A percentile compares a stretch with the other conserved stretches of the same genome.
Evolutionary conservation across 2,329 filamentous ascomycete species (phyloP).

Genomic region (Paecilomyces fulvus): DNA sequence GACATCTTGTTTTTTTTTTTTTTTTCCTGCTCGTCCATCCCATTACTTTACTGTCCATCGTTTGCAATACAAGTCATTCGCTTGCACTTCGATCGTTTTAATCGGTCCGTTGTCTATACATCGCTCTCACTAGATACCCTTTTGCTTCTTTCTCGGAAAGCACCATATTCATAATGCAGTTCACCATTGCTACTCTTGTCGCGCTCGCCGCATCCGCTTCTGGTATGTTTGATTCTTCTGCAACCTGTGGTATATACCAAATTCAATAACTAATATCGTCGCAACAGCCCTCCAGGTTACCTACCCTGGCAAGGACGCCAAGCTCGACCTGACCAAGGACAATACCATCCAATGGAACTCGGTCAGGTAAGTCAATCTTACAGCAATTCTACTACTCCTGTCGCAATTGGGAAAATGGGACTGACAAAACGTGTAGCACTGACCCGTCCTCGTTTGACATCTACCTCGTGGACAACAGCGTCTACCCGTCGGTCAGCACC

Average conservation of each 20-base stretch:
- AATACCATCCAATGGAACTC: constrained; percentile 32
- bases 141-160: neutral
- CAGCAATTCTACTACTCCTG: neutral
- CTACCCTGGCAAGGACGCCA: constrained; percentile 21
- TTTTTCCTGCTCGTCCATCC: neutral
- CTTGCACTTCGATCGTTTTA: constrained; percentile 4
- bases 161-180: constrained; percentile 18
- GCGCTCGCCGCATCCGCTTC: constrained; percentile 21
- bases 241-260: neutral
- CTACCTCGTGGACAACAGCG: constrained; percentile 33
- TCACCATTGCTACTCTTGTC: constrained; percentile 15
- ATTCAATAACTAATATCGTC: neutral
- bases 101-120: neutral
- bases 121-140: neutral
- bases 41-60: neutral
- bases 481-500: constrained; percentile 24
- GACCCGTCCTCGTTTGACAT: constrained; percentile 35
- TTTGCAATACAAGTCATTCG: neutral
- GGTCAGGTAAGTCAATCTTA: constrained; percentile 21
- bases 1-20: neutral
- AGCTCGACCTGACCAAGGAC: constrained; percentile 28
- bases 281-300: constrained; percentile 27
- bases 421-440: constrained; percentile 19
- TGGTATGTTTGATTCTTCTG: constrained; percentile 12
- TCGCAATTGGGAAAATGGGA: neutral